Evolutionary conservation across 352 stramenopile genomes (phyloP), one percentile per base, ranked within the genome.

Genomic region (Phytophthora podocarpi): DNA sequence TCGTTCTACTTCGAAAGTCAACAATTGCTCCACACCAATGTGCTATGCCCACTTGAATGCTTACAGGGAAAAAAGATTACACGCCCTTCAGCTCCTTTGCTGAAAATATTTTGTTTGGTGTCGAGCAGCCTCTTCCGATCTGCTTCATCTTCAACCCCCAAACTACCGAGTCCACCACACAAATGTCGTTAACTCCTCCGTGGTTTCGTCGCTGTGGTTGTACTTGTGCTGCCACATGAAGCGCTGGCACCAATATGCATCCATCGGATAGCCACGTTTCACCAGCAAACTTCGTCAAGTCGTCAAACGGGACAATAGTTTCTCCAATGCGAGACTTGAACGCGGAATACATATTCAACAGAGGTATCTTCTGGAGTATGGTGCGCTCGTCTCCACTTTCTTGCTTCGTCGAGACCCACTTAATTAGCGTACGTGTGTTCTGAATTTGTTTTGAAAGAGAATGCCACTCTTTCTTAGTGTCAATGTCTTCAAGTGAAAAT

Each of bases 241-340:
- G 42, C 28, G 42, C 5, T n/a, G 42, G 0, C 11, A 51, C 42
- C 3, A 51, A 51, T 18, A 51, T 10, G 21, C 23, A 46, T 7
- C 47, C 34, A 21, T 52, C 28, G 2, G 16, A 52, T 4, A 52
- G 27, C 45, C 45, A 41, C 4, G 11, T 41, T 37, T 56, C 34
- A 15, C 47, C 23, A 5, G 47, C 47, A 37, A 56, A 46, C 6
- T 37, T 56, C 9, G 47, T 56, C 6, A 56, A 6, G 15, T 56
- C 47, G 10, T 56, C 47, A 46, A 56, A 56, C 23, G 46, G 34
- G 5, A 56, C 23, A 46, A 46, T 32, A 7, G 47, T 56, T 56
- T 57, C 35, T 4, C 48, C 48, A 28, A 31, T 47, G 0, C 35
- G 6, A 18, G 47, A 45, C 10, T 56, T 56, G 4, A 56, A 56